Evolutionary conservation across 1,284 basidiomycete species (phyloP).

Genomic region (Naganishia liquefaciens): DNA sequence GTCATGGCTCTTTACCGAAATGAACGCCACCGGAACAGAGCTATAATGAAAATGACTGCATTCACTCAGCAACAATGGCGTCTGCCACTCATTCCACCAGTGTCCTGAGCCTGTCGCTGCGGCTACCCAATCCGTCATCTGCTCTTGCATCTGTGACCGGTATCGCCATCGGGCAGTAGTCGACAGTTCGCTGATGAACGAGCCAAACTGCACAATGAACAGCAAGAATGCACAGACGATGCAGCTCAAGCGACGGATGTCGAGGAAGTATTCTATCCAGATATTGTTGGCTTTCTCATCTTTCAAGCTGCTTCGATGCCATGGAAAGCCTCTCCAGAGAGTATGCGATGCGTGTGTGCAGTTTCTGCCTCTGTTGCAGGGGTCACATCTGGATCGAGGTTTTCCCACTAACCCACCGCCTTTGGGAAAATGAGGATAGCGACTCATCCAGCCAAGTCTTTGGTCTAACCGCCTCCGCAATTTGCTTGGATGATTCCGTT

Average conservation of each 20-base stretch:
- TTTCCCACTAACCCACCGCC: constrained; percentile 2
- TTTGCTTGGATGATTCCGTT: too few species aligned
- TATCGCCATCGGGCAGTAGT: neutral
- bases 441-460: neutral
- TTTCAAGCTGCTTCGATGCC: neutral
- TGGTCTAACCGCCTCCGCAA: neutral
- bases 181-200: constrained; percentile 18
- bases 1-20: neutral
- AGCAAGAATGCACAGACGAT: constrained; percentile 1
- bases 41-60: constrained; percentile 22
- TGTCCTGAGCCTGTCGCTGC: neutral
- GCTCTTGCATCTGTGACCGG: neutral
- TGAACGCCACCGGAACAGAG: constrained; percentile 4
- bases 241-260: constrained; percentile 9
- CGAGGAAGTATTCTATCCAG: neutral
- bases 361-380: neutral
- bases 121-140: neutral
- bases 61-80: neutral
- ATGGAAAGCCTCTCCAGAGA: constrained; percentile 2
- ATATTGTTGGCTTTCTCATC: neutral
- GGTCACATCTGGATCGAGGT: neutral
- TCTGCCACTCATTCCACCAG: too few species aligned
- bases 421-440: neutral
- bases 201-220: constrained; percentile 8
- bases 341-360: neutral